Percentiles rank a stretch among this genome's conserved stretches.
Conservation (phyloP, 177 flowering plant species). For the Telopea speciosissima region DNA sequence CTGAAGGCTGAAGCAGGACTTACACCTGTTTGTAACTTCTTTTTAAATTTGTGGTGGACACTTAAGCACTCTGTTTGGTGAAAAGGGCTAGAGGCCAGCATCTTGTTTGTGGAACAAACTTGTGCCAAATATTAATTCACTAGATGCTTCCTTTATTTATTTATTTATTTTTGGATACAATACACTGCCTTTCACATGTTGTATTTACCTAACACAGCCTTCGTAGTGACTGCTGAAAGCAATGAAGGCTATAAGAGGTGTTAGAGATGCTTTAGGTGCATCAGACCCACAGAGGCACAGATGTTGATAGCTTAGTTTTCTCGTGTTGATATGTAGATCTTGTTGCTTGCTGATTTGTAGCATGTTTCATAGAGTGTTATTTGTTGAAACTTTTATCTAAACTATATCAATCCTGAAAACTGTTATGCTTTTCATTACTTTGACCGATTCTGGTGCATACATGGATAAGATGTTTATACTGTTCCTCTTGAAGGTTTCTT, state of each 20-base stretch:
- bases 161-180: too few relatives aligned
- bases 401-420: neutral
- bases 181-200: neutral
- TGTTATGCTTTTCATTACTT: neutral
- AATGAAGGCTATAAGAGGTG: neutral
- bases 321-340: too few relatives aligned
- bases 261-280: neutral
- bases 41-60: neutral
- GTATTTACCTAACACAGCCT: neutral
- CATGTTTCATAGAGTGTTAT: neutral
- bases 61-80: neutral
- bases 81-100: neutral
- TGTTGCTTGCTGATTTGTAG: too few relatives aligned
- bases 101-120: neutral
- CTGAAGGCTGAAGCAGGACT: too few relatives aligned
- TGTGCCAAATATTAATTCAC: neutral
- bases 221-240: neutral
- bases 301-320: neutral
- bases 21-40: too few relatives aligned
- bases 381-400: neutral
- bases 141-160: too few relatives aligned
- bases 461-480: slow-evolving; percentile 9
- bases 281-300: neutral
- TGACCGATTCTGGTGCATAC: neutral
- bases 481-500: slow-evolving; percentile 56